Percentiles rank a stretch among this genome's conserved stretches.
phyloP scores from a whole-genome alignment of 2,329 filamentous ascomycete species.

The Cyanodermella asteris region DNA sequence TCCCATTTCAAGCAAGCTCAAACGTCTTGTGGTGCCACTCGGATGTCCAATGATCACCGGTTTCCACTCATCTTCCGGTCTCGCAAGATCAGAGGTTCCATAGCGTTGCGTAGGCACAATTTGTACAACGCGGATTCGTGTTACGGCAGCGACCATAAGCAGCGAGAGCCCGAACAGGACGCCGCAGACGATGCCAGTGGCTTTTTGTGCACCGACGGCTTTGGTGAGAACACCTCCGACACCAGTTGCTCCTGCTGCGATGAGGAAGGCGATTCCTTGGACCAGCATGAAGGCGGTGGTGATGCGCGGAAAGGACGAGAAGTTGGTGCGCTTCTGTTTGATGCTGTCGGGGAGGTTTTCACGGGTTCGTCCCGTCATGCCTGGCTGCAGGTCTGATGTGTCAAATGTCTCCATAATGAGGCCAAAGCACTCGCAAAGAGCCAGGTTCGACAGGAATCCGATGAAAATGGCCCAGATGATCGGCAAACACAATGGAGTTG shows the following conservation, averaged over 20 bases:
- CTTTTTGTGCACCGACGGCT: constrained; percentile 41
- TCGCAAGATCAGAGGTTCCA: constrained; percentile 7
- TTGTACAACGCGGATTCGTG: constrained; percentile 42
- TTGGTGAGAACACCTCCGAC: constrained; percentile 47
- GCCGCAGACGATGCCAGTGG: constrained; percentile 45
- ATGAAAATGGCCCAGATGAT: constrained; percentile 43
- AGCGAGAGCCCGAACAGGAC: constrained; percentile 44
- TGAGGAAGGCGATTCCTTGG: constrained; percentile 47
- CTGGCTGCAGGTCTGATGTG: constrained; percentile 55
- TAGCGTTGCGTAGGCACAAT: constrained; percentile 35
- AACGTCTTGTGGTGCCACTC: constrained; percentile 41
- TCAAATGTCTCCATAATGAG: constrained; percentile 66
- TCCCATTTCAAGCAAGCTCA: constrained; percentile 52
- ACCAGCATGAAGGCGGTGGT: constrained; percentile 47
- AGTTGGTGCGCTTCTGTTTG: constrained; percentile 38
- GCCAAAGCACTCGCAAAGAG: constrained; percentile 54
- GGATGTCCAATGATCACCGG: constrained; percentile 52
- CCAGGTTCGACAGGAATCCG: constrained; percentile 50
- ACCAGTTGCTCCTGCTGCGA: constrained; percentile 46
- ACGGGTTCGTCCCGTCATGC: constrained; percentile 38
- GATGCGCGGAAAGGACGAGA: constrained; percentile 54
- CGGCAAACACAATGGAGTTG: constrained; percentile 38
- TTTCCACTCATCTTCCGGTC: constrained; percentile 27
- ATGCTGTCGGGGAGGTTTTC: constrained; percentile 19
- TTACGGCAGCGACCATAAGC: constrained; percentile 37